Base-by-base conservation (phyloP, 352 stramenopile species). In the Peronosclerospora sorghi region DNA sequence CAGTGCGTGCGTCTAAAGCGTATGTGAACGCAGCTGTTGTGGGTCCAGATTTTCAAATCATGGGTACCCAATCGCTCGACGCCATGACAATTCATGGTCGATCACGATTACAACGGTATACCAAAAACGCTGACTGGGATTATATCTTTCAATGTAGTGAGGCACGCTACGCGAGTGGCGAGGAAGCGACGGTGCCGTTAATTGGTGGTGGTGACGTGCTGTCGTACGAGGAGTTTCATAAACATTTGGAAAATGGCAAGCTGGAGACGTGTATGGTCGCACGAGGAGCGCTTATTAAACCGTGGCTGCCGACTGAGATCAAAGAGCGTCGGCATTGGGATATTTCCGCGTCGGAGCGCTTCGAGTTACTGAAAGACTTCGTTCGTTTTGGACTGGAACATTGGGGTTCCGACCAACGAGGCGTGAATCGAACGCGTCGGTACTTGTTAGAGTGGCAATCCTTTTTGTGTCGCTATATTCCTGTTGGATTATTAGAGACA, bases 401-500 rank as follows among this genome's bases (percentile, higher is more conserved):
- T 71, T 99, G 96, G 96, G 96, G 96, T 2, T 96, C 77, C 18
- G 96, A 99, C 65, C 80, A 98, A 42, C 95, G 98, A 65, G 96
- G 96, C 18, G 88, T 99, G 43, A 97, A 98, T 61, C 91, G 86
- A 38, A 99, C 95, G 41, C 80, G 96, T 2, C 80, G 96, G 1
- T 99, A 99, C 62, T 56, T 99, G 30, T 79, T 99, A 49, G 96
- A 99, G 63, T 99, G 96, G 96, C 73, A 99, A 37, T 98, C 92
- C 12, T 99, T 99, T 57, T 64, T 98, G 18, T 96, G 77, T 52
- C 79, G 96, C 41, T 99, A 99, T 77, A 96, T 99, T 42, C 96
- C 96, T 23, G 87, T 98, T 1, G 96, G 95, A 0, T 53, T 99
- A 23, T 65, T 99, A 14, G 95, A 99, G 42, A 65, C 72, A 14